Percentiles rank a stretch among this genome's conserved stretches.
These are phyloP conservation scores for Harrya chromipes DNA, from an alignment of 768 basidiomycete genomes.

Conservation along the genomic window DNA sequence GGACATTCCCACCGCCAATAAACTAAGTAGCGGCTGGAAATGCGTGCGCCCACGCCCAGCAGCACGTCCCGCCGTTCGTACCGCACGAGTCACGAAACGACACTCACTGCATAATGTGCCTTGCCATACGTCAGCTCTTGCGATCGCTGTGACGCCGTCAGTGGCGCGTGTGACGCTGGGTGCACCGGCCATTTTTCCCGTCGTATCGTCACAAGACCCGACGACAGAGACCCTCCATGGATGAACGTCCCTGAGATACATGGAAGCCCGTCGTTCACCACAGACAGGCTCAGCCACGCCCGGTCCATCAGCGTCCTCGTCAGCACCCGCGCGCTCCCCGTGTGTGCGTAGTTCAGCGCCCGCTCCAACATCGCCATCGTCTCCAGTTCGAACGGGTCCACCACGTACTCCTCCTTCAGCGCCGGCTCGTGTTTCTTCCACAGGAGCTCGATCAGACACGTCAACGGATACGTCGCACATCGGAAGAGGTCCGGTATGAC, in stretches of 20 bases:
- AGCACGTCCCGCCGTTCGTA: no score
- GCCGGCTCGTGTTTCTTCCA: slow-evolving; percentile 1
- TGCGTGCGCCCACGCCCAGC: no score
- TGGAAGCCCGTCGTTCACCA: slow-evolving; percentile 2
- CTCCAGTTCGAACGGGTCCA: slow-evolving; percentile 2
- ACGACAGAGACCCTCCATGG: background rate
- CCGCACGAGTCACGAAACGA: no score
- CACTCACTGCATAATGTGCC: background rate
- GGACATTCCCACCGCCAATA: no score
- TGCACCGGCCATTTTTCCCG: background rate
- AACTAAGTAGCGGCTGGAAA: no score
- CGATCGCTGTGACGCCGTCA: background rate
- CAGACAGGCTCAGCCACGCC: background rate
- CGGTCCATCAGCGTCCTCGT: slow-evolving; percentile 1
- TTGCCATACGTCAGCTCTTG: slow-evolving; percentile 2
- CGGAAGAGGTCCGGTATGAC: background rate
- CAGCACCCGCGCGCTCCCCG: background rate
- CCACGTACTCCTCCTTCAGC: background rate
- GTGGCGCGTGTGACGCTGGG: background rate
- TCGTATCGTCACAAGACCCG: background rate
- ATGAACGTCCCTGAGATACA: background rate
- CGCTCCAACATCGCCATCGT: background rate
- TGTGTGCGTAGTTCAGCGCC: slow-evolving; percentile 5
- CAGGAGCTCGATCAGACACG: background rate
- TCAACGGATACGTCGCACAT: background rate